Evolutionary conservation across 2,329 filamentous ascomycete species (phyloP).

Genomic region (Neoarthrinium moseri): DNA sequence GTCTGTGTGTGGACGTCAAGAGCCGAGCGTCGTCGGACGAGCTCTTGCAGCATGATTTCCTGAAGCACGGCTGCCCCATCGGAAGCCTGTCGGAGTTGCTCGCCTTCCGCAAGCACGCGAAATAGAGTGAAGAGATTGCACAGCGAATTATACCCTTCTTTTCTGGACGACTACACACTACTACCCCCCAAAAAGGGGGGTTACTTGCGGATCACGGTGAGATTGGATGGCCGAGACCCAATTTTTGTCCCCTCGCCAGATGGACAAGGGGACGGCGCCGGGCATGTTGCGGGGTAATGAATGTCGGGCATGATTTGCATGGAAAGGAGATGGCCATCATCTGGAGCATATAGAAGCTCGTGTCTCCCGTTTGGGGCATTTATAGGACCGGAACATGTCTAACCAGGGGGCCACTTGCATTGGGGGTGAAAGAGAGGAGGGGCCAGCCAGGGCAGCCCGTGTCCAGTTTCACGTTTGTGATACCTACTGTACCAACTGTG

Average conservation of each 20-base stretch:
- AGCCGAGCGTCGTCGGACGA: constrained; percentile 89
- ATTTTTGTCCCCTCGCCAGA: no score
- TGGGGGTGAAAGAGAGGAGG: no score
- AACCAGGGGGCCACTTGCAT: no score
- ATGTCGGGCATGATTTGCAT: background rate
- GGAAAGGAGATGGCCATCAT: background rate
- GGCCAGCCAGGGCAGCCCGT: no score
- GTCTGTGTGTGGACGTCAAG: constrained; percentile 94
- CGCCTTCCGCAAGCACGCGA: constrained; percentile 76
- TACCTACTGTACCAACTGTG: no score
- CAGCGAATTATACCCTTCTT: constrained; percentile 5
- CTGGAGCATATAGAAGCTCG: background rate
- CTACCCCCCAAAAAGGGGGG: no score
- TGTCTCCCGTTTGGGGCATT: no score
- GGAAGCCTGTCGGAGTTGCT: constrained; percentile 82
- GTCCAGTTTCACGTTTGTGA: no score
- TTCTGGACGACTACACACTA: background rate
- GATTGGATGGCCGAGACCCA: no score
- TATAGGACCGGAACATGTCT: no score
- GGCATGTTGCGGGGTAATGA: no score
- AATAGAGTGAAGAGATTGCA: constrained; percentile 40
- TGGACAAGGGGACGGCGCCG: background rate
- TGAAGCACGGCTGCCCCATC: constrained; percentile 86
- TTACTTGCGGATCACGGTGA: no score
- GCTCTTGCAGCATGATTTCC: constrained; percentile 86